Percentiles rank a stretch among this genome's conserved stretches.
Conservation (phyloP, 2,329 filamentous ascomycete species). For the Rhinocladiella similis region DNA sequence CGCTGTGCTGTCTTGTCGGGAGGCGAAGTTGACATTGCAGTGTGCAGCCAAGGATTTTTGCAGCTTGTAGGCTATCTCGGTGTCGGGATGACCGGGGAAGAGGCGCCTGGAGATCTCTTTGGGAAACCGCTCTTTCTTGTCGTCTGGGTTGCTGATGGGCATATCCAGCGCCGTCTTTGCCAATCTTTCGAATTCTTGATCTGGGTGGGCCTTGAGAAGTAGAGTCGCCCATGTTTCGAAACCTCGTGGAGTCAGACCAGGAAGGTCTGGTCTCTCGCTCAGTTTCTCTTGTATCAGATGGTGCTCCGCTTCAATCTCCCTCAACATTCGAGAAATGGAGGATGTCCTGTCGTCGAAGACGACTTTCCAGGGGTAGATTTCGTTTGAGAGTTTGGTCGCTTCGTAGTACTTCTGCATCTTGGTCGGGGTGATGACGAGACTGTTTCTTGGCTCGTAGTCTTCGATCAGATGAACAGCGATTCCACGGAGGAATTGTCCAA, state of each 20-base stretch:
- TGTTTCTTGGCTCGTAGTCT: conserved; percentile 66
- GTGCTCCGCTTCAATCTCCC: conserved; percentile 57
- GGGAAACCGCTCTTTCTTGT: conserved; percentile 71
- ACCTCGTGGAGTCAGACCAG: conserved; percentile 66
- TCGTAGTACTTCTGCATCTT: conserved; percentile 76
- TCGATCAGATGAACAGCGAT: conserved; percentile 73
- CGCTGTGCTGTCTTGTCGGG: conserved; percentile 33
- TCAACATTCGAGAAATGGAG: conserved; percentile 60
- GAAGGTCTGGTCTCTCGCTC: conserved; percentile 58
- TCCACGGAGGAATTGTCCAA: conserved; percentile 71
- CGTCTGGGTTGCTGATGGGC: conserved; percentile 67
- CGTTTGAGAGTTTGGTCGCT: conserved; percentile 62
- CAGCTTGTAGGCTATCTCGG: conserved; percentile 59
- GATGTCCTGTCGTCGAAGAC: conserved; percentile 55
- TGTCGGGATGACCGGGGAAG: conserved; percentile 63
- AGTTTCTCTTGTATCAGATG: conserved; percentile 61
- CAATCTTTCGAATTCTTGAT: conserved; percentile 71
- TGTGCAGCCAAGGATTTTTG: conserved; percentile 60
- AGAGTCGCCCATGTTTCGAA: conserved; percentile 71
- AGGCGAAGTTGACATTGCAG: conserved; percentile 48
- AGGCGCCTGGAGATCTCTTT: conserved; percentile 74
- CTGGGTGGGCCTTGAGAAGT: conserved; percentile 73
- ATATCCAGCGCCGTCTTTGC: conserved; percentile 67
- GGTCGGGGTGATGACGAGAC: conserved; percentile 70
- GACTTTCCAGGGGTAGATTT: conserved; percentile 70